Evolutionary conservation across 2,329 filamentous ascomycete species (phyloP), one percentile per base, ranked within the genome.

Genomic region (Chrysoporthe austroafricana): DNA sequence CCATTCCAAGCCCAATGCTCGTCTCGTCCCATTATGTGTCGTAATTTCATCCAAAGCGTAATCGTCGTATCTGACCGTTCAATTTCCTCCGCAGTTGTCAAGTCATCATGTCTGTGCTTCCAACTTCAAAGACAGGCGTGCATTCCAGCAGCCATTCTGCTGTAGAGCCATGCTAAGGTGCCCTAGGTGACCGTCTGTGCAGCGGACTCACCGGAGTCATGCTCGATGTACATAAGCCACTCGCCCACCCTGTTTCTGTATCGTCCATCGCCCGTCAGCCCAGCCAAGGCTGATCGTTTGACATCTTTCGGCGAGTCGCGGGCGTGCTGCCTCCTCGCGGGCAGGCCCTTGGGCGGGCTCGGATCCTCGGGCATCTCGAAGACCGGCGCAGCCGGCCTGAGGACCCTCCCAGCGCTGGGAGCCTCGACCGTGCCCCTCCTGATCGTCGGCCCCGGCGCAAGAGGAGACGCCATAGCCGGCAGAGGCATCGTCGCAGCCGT

Each of bases 241-340:
- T 84, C 81, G 56, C 75, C 76, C 21, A 86, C 83, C 7, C 84
- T 78, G 70, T 81, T 78, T 79, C 81, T 79, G 11, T 84, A 84
- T 44, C 79, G 77, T 0, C 79, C 81, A 39, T 77, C 76, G 4
- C 81, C 81, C 50, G 77, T 79, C 50, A 86, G 77, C 4, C 84
- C 84, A 36, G 84, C 84, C 73, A 85, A 74, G 58, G 63, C 63
- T 16, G 63, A 64, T 42, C 16, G 11, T 18, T 80, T 77, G 62
- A 83, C 84, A 39, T 78, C 78, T 70, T 73, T 79, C 43, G 79
- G 78, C 52, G 50, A 61, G 1, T 70, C 69, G 18, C 63, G 62
- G 34, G 42, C 32, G 63, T 69, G 71, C 26, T 74, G 73, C 65
- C 76, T 75, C 63, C 73, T 73, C 63, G 73, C 73, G 1, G 26